Base-by-base conservation (phyloP, 2,329 filamentous ascomycete genomes). In the Colletotrichum cordylinicola region DNA sequence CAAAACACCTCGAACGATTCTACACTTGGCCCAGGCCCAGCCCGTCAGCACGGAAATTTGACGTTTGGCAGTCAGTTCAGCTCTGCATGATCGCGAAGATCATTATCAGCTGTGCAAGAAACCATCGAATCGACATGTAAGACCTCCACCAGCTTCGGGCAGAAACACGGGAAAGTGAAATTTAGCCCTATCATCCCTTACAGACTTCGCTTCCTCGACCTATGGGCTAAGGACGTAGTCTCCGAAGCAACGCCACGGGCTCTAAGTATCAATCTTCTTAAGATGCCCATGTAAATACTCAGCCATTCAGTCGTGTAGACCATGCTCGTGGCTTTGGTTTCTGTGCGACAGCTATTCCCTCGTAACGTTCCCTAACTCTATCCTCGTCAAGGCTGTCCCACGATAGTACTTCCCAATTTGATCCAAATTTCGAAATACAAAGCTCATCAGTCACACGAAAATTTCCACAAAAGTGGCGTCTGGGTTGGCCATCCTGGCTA, bases 1-100 rank as follows among this genome's bases (percentile, higher is more conserved):
- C 16, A 64, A 43, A 64, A 64, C 61, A 64, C 35, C 35, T 64
- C 35, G 35, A 64, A 29, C 61, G 31, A 64, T 18, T 6, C n/a
- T n/a, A 15, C 6, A 8, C 31, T 13, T 37, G 29, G 58, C 12
- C 7, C 18, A 15, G 18, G 13, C 21, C 58, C 29, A 37, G 58
- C 58, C 29, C 58, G 31, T 62, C 29, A 62, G 58, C 58, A 62
- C 18, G 58, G 58, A 62, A 62, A 62, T 62, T 62, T 37, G 58
- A 62, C 31, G 1, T 15, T 35, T 6, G 58, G 29, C 33, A 35
- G 29, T 62, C 33, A 35, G 29, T 62, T 62, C 58, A 21, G 21
- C 33, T 62, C 31, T 62, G 31, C 58, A 52, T 52, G 6, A 13
- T 13, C 12, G 27, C 31, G 18, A 62, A 37, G 58, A 21, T 62